Conservation (phyloP, 192 early-diverging fungal genomes). For the Geranomyces variabilis region DNA sequence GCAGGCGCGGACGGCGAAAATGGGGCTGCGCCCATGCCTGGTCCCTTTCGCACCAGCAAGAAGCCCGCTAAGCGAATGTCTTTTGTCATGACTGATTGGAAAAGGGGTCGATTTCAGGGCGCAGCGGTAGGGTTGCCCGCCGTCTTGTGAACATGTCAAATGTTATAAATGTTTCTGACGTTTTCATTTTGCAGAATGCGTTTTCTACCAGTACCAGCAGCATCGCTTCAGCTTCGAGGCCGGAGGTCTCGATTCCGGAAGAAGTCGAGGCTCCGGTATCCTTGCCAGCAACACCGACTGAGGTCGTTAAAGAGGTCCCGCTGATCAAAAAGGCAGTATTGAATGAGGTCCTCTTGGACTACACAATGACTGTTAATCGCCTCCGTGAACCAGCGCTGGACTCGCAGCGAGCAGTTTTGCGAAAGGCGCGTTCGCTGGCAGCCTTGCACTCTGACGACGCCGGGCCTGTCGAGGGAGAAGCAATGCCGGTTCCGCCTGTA, state of each 20-base stretch:
- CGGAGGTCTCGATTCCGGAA: background rate
- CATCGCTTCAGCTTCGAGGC: no score
- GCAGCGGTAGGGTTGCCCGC: background rate
- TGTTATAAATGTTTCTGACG: background rate
- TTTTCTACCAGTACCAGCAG: no score
- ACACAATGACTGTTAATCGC: slow-evolving; percentile 31
- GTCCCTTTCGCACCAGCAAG: no score
- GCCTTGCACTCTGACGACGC: background rate
- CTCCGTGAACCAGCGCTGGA: slow-evolving; percentile 30
- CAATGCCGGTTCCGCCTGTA: background rate
- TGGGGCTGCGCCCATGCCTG: no score
- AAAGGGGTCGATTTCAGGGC: slow-evolving; percentile 5
- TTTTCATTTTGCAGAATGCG: background rate
- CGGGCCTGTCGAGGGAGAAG: background rate
- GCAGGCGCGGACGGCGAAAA: background rate
- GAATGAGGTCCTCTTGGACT: slow-evolving; percentile 30
- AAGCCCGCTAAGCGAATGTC: background rate
- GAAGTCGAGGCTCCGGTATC: background rate
- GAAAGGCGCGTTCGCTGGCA: background rate
- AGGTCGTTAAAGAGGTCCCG: no score
- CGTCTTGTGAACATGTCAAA: no score
- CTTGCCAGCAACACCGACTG: no score
- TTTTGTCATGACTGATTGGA: slow-evolving; percentile 7
- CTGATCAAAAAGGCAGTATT: slow-evolving; percentile 17
- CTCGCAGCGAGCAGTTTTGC: slow-evolving; percentile 10